These are phyloP conservation scores for Podosphaera xanthii DNA, from an alignment of 2,329 filamentous ascomycete genomes.

Conservation along the genomic window DNA sequence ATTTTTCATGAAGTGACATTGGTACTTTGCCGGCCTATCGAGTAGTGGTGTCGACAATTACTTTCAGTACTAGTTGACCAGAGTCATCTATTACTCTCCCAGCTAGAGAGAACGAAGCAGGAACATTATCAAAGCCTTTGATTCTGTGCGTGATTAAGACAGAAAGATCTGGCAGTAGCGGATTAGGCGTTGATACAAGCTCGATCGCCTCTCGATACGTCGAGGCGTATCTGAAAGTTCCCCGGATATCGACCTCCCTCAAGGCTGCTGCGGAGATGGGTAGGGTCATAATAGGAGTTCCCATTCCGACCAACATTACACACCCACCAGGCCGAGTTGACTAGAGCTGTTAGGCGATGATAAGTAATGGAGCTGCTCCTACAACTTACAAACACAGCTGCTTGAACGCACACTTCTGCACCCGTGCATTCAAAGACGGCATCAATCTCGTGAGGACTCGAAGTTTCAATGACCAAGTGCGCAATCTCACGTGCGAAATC, in stretches of 20 bases:
- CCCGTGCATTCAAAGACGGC: slow-evolving; percentile 43
- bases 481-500: slow-evolving; percentile 17
- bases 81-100: slow-evolving; percentile 28
- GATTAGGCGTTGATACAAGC: slow-evolving; percentile 50
- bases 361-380: slow-evolving; percentile 5
- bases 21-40: too few relatives aligned
- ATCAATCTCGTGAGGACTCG: slow-evolving; percentile 27
- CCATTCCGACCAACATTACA: slow-evolving; percentile 58
- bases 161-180: slow-evolving; percentile 43
- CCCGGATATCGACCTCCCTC: slow-evolving; percentile 55
- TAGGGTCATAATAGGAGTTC: slow-evolving; percentile 50
- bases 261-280: slow-evolving; percentile 50
- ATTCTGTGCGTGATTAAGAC: slow-evolving; percentile 76
- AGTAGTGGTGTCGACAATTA: slow-evolving; percentile 12
- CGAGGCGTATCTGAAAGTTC: slow-evolving; percentile 59
- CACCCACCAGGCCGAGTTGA: slow-evolving; percentile 46
- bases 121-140: slow-evolving; percentile 51
- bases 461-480: slow-evolving; percentile 31
- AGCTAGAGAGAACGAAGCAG: slow-evolving; percentile 74
- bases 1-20: too few relatives aligned
- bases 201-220: slow-evolving; percentile 86
- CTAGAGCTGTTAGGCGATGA: slow-evolving; percentile 4
- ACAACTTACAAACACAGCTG: slow-evolving; percentile 30
- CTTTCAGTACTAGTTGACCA: slow-evolving; percentile 16
- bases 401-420: slow-evolving; percentile 31